Evolutionary conservation across 441 rosid genomes (phyloP).

Genomic region (Hypseocharis bilobata): DNA sequence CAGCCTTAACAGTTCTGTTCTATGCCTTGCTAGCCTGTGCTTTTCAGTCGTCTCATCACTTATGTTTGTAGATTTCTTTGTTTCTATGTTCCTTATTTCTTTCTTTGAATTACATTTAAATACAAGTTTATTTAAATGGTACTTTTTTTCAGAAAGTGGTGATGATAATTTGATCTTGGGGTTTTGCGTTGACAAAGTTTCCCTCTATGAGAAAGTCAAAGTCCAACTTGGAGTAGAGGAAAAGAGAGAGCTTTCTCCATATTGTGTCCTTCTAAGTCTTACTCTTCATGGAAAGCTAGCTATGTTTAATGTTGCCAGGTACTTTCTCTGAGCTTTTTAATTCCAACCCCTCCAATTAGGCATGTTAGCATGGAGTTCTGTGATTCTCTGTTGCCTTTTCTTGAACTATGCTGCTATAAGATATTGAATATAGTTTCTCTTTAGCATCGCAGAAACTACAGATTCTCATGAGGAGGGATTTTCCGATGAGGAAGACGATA

Average conservation of each 20-base stretch:
- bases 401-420: conserved; percentile 11
- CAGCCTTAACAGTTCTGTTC: not conserved
- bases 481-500: conserved; percentile 51
- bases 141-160: conserved; percentile 51
- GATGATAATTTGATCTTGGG: conserved; percentile 86
- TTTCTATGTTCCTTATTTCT: not conserved
- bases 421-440: conserved; percentile 27
- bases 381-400: not conserved
- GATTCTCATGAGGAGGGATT: conserved; percentile 32
- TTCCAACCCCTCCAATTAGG: too few species aligned
- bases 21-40: not conserved
- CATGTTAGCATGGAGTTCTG: not conserved
- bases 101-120: conserved; percentile 1
- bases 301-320: conserved; percentile 80
- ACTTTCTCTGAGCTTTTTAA: too few species aligned
- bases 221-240: conserved; percentile 62
- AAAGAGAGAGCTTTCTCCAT: conserved; percentile 57
- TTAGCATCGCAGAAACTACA: conserved; percentile 40
- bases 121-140: conserved; percentile 6
- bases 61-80: not conserved
- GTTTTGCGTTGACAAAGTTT: conserved; percentile 57
- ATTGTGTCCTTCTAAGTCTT: conserved; percentile 67
- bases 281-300: conserved; percentile 83
- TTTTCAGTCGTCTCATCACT: not conserved
- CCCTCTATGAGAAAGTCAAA: conserved; percentile 48